Evolutionary conservation across 2,329 filamentous ascomycete species (phyloP).

Genomic region (Ilyonectria robusta): DNA sequence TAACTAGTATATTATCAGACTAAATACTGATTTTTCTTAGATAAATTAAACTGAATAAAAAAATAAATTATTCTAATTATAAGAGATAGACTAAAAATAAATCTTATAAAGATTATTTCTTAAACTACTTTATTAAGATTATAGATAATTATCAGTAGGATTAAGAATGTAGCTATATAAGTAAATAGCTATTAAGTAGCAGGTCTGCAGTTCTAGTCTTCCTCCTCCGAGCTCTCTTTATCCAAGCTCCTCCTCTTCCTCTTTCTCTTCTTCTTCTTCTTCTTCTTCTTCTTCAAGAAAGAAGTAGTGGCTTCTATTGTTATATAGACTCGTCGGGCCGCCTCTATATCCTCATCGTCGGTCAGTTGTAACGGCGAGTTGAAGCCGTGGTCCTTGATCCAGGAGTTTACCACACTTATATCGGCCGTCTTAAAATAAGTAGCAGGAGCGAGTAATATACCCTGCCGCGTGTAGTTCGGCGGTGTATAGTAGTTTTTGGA

Average conservation of each 20-base stretch:
- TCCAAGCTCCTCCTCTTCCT: not conserved
- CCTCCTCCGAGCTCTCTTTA: not conserved
- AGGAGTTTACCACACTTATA: not conserved
- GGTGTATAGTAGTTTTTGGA: not conserved
- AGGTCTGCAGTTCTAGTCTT: not conserved
- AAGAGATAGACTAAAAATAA: no score
- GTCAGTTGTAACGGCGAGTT: not conserved
- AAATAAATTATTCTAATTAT: no score
- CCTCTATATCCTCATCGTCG: not conserved
- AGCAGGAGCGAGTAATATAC: conserved; percentile 27
- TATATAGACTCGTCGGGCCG: conserved; percentile 57
- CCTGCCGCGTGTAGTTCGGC: conserved; percentile 33
- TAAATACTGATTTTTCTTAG: no score
- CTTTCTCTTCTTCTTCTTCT: no score
- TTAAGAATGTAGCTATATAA: no score
- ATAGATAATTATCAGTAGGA: no score
- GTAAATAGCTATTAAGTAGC: no score
- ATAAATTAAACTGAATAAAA: no score
- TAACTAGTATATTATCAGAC: no score
- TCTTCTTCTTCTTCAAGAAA: no score
- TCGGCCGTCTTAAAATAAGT: not conserved
- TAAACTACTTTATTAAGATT: no score
- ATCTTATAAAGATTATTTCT: no score
- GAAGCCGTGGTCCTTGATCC: not conserved
- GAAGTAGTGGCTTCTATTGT: conserved; percentile 62